Evolutionary conservation across 139 green algal genomes (phyloP).

Genomic region (Spirogloea muscicola): DNA sequence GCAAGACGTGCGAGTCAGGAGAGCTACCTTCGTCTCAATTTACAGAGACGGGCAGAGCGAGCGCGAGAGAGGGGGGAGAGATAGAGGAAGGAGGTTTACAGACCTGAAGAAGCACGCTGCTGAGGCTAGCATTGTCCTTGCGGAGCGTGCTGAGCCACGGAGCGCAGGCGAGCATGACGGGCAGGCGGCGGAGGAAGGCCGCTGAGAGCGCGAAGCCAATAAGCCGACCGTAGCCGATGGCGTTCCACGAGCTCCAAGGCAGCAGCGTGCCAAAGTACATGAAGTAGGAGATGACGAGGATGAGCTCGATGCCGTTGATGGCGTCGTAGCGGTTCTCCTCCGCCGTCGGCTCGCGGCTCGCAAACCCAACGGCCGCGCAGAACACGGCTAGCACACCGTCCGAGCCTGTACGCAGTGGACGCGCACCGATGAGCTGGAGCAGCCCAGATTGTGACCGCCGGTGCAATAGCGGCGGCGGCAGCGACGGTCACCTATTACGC

Average conservation of each 20-base stretch:
- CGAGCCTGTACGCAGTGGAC: constrained; percentile 21
- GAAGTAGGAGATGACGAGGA: constrained; percentile 27
- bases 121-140: too few species aligned
- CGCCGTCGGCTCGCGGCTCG: constrained; percentile 14
- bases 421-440: too few species aligned
- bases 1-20: too few species aligned
- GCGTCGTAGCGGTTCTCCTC: constrained; percentile 31
- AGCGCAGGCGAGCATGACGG: constrained; percentile 7
- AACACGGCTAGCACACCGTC: constrained; percentile 18
- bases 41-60: too few species aligned
- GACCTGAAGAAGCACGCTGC: too few species aligned
- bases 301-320: constrained; percentile 32
- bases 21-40: too few species aligned
- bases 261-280: constrained; percentile 26
- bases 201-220: background rate
- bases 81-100: too few species aligned
- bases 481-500: constrained; percentile 7
- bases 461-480: too few species aligned
- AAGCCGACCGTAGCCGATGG: constrained; percentile 14
- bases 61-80: too few species aligned
- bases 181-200: constrained; percentile 14
- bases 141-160: too few species aligned
- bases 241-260: constrained; percentile 8
- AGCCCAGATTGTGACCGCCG: too few species aligned
- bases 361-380: constrained; percentile 4